These are phyloP conservation scores for Xylaria digitata DNA, from an alignment of 2,329 filamentous ascomycete species.

Conservation along the genomic window DNA sequence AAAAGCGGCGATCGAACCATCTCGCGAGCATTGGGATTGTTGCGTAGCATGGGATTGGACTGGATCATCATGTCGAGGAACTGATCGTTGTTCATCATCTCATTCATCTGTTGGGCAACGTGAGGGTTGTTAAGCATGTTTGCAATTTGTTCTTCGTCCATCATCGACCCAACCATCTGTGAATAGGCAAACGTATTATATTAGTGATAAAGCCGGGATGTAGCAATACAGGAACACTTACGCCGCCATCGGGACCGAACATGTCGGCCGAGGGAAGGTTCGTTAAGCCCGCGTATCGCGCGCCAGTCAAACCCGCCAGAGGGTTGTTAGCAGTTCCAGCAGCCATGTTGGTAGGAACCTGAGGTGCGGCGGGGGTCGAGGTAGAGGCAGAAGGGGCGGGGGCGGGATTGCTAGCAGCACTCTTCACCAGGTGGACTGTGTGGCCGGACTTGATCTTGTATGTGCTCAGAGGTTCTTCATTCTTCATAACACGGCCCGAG, in stretches of 20 bases:
- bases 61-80: conserved; percentile 96
- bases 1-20: conserved; percentile 91
- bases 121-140: conserved; percentile 90
- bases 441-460: conserved; percentile 98
- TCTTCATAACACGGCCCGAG: conserved; percentile 96
- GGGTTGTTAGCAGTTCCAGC: conserved; percentile 88
- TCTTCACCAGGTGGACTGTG: conserved; percentile 96
- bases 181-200: conserved; percentile 8
- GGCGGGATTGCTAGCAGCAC: conserved; percentile 84
- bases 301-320: conserved; percentile 89
- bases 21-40: conserved; percentile 76
- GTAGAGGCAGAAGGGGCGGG: conserved; percentile 55
- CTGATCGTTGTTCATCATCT: conserved; percentile 93
- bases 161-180: conserved; percentile 89
- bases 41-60: conserved; percentile 72
- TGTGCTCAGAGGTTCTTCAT: conserved; percentile 82
- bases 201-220: not conserved
- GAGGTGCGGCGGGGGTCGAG: conserved; percentile 62
- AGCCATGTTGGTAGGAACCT: conserved; percentile 80
- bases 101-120: conserved; percentile 88
- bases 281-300: conserved; percentile 91
- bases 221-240: conserved; percentile 62
- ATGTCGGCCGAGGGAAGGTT: conserved; percentile 87
- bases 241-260: conserved; percentile 94
- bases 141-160: conserved; percentile 80